phyloP scores from a whole-genome alignment of 2,329 filamentous ascomycete species.

The Pseudocercospora musae region DNA sequence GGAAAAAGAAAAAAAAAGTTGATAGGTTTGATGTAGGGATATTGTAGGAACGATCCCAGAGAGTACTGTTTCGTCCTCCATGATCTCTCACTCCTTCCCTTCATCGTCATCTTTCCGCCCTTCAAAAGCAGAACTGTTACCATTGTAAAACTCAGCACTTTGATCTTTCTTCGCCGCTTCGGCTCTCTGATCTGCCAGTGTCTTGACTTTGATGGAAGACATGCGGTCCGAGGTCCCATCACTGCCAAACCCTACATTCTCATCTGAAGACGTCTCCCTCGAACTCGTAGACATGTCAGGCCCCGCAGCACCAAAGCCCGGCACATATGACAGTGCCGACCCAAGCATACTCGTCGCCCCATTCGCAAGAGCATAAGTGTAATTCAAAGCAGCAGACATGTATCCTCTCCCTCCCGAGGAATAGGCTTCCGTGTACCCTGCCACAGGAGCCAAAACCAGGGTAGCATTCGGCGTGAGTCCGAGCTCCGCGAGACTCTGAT shows the following conservation, averaged over 20 bases:
- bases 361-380: conserved; percentile 19
- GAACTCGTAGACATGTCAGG: not conserved
- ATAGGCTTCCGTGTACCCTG: conserved; percentile 60
- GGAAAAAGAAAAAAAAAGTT: too few species aligned
- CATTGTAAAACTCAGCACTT: conserved; percentile 76
- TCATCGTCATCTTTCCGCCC: conserved; percentile 55
- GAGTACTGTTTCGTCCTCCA: not conserved
- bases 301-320: conserved; percentile 21
- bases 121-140: conserved; percentile 69
- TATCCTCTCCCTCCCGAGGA: conserved; percentile 33
- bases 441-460: conserved; percentile 72
- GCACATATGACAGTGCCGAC: conserved; percentile 21
- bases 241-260: not conserved
- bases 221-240: conserved; percentile 23
- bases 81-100: conserved; percentile 26
- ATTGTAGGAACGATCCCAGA: too few species aligned
- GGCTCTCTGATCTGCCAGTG: conserved; percentile 45
- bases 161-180: conserved; percentile 40
- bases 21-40: too few species aligned
- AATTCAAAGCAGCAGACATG: conserved; percentile 23
- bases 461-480: conserved; percentile 77
- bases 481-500: conserved; percentile 62
- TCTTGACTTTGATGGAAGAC: conserved; percentile 41
- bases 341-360: conserved; percentile 22
- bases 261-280: not conserved